phyloP scores from a whole-genome alignment of 2,329 filamentous ascomycete genomes.

The Incumbomyces lentus region DNA sequence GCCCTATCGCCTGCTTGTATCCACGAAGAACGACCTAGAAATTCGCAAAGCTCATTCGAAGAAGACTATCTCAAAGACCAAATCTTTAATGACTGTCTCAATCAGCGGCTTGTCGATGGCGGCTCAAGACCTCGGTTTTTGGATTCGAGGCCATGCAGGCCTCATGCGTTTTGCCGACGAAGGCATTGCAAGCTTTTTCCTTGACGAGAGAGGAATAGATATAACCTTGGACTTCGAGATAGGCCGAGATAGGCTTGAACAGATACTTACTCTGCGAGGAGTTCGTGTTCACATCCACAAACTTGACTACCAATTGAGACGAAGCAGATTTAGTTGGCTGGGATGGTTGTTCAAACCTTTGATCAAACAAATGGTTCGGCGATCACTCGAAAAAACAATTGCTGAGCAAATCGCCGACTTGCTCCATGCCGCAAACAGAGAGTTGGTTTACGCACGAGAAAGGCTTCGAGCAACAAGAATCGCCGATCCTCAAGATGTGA shows the following conservation, averaged over 20 bases:
- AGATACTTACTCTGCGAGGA: slow-evolving; percentile 64
- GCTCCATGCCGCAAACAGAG: slow-evolving; percentile 66
- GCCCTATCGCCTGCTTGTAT: slow-evolving; percentile 69
- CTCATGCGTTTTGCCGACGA: slow-evolving; percentile 66
- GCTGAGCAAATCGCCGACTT: slow-evolving; percentile 59
- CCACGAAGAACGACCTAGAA: slow-evolving; percentile 78
- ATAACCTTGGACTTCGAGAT: slow-evolving; percentile 77
- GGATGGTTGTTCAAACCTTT: slow-evolving; percentile 78
- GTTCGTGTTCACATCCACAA: slow-evolving; percentile 80
- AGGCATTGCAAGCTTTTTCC: slow-evolving; percentile 73
- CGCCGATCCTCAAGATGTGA: slow-evolving; percentile 65
- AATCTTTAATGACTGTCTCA: slow-evolving; percentile 65
- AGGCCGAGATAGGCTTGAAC: slow-evolving; percentile 64
- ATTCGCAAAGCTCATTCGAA: slow-evolving; percentile 65
- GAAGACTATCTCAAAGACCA: slow-evolving; percentile 55
- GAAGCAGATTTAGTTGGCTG: slow-evolving; percentile 65
- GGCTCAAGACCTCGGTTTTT: slow-evolving; percentile 82
- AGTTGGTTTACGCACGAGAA: slow-evolving; percentile 78
- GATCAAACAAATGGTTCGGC: slow-evolving; percentile 67
- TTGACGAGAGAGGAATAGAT: slow-evolving; percentile 81
- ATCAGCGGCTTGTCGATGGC: slow-evolving; percentile 73
- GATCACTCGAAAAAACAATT: slow-evolving; percentile 68
- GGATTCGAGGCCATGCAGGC: slow-evolving; percentile 68
- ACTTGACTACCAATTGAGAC: slow-evolving; percentile 65
- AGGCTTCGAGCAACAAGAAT: slow-evolving; percentile 76